Base-by-base conservation (phyloP, 208 protist species). In the Leishmania amazonensis region DNA sequence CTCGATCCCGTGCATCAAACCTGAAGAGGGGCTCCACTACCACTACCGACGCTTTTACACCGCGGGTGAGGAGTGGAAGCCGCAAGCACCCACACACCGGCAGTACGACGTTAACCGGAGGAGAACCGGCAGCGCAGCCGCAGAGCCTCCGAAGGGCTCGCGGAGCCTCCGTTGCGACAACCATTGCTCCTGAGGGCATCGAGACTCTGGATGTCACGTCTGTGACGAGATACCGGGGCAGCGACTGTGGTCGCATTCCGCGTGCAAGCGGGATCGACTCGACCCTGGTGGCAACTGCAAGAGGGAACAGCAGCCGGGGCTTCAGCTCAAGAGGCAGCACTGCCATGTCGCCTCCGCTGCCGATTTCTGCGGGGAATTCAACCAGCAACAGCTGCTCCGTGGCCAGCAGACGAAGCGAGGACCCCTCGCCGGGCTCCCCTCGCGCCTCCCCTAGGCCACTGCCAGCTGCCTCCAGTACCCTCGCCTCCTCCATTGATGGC, bases 401-500 rank as follows among this genome's bases (percentile, higher is more conserved):
- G 40, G 8, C 17, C 5, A 60, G 21, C n/a, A 47, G 38, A 38
- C 71, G 64, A 35, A 79, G 54, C 54, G 35, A 42, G 17, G 21
- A 13, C 45, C 28, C 49, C 51, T 70, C 71, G 24, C 65, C 76
- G 0, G 53, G 58, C 31, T 85, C 81, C 5, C 28, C 72, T 13
- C 62, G 49, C 15, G 9, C 62, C 57, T 70, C 81, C 40, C 19
- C 74, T 31, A 53, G 21, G 19, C 9, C 31, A 21, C 57, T 53
- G n/a, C 54, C 68, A 11, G 68, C 76, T 8, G 45, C 28, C 49
- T n/a, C 73, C 47, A 68, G 70, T 51, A 76, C 9, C 13, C 21
- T 79, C 11, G 9, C 70, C 57, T 70, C 81, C 40, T 31, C 74
- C 8, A 21, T 77, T 24, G 60, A 80, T 60, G 76, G 77, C 40